phyloP scores from a whole-genome alignment of 2,329 filamentous ascomycete species.

The Amesomyces nigricolor region DNA sequence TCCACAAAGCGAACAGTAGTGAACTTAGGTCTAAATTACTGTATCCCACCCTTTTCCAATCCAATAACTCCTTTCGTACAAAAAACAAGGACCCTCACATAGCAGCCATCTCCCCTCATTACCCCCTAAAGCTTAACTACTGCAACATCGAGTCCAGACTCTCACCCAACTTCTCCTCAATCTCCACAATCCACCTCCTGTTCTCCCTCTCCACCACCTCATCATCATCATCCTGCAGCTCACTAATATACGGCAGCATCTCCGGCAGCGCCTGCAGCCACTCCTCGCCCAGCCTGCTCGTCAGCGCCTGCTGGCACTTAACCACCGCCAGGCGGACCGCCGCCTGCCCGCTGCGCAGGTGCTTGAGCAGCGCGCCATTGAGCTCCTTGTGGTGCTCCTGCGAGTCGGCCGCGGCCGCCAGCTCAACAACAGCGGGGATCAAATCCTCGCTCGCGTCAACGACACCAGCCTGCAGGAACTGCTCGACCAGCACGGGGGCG shows the following conservation, averaged over 20 bases:
- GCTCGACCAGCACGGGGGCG: conserved; percentile 61
- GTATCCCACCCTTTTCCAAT: neutral
- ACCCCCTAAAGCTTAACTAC: conserved; percentile 37
- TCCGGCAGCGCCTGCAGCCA: conserved; percentile 88
- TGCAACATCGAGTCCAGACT: conserved; percentile 88
- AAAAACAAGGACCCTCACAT: neutral
- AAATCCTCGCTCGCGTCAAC: conserved; percentile 46
- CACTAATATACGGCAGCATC: conserved; percentile 94
- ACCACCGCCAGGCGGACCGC: conserved; percentile 75
- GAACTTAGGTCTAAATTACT: neutral
- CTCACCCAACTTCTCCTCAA: conserved; percentile 86
- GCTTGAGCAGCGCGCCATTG: conserved; percentile 70
- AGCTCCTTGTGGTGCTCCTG: conserved; percentile 87
- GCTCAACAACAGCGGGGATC: conserved; percentile 70
- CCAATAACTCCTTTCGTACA: neutral
- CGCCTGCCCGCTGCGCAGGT: conserved; percentile 67
- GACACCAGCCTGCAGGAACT: conserved; percentile 50
- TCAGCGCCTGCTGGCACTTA: conserved; percentile 72
- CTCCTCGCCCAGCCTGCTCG: conserved; percentile 78
- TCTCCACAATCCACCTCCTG: conserved; percentile 80
- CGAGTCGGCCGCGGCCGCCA: conserved; percentile 75
- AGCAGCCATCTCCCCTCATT: neutral
- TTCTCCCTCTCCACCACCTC: conserved; percentile 88
- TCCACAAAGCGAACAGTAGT: too few species aligned
- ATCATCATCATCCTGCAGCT: conserved; percentile 93